Base-by-base conservation (phyloP, 73 alveolate genomes). In the Diophrys sp. region DNA sequence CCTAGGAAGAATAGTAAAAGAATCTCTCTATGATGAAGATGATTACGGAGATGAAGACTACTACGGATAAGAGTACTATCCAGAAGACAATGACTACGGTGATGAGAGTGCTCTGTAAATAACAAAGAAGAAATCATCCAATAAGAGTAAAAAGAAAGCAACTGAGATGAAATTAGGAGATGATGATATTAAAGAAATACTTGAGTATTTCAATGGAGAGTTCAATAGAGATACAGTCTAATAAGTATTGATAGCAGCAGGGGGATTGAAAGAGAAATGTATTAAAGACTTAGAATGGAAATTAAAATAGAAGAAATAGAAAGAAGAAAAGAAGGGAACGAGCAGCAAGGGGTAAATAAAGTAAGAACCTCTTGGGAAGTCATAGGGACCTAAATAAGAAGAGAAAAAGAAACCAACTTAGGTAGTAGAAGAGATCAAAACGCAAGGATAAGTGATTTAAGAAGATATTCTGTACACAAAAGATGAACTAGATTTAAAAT, bases 21-120 rank as follows among this genome's bases (percentile, higher is more conserved):
- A 83, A 0, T 56, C 73, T 54, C 79, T 78, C 54, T 85, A 84
- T 29, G 80, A 84, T 70, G 89, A 84, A 29, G 93, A 70, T 30
- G 76, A 71, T 56, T 87, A 81, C 56, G 89, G 85, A 23, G 56
- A 23, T 54, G 84, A 80, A 66, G 78, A 73, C 29, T 44, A 28
- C 11, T 68, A 28, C 5, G 75, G 75, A 5, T 29, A 30, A 23
- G 73, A 66, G 31, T 29, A 75, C n/a, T n/a, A n/a, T n/a, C n/a
- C n/a, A n/a, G n/a, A n/a, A n/a, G n/a, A n/a, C n/a, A n/a, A n/a
- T n/a, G n/a, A n/a, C n/a, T n/a, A n/a, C n/a, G n/a, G n/a, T 26
- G 72, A 73, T 66, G 56, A 73, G 31, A 14, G 23, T 11, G 5
- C 5, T 11, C 33, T 14, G 5, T 8, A 66, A 66, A 5, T 26